Conservation (phyloP, 1,139 yeast genomes). For the Geotrichum klebahnii region DNA sequence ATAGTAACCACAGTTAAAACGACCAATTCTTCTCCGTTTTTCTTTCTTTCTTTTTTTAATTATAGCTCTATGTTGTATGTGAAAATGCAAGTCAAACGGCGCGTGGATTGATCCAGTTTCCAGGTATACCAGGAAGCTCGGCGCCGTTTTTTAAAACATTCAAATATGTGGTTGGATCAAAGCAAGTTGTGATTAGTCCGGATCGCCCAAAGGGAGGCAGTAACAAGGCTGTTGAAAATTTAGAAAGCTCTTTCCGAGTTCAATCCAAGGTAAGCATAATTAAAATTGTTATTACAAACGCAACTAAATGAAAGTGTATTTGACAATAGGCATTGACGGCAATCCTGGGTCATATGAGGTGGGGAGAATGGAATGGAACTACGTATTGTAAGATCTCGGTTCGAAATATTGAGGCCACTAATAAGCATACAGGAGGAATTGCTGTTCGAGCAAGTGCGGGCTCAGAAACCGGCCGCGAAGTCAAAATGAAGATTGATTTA, state of each 20-base stretch:
- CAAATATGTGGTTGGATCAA: constrained; percentile 8
- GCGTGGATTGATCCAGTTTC: constrained; percentile 10
- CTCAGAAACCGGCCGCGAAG: constrained; percentile 3
- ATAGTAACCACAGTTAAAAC: no score
- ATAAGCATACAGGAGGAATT: constrained; percentile 3
- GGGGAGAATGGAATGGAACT: constrained; percentile 4
- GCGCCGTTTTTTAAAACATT: constrained; percentile 8
- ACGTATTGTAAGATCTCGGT: constrained; percentile 11
- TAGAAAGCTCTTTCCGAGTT: constrained; percentile 15
- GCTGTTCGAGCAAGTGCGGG: constrained; percentile 12
- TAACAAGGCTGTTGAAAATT: constrained; percentile 1
- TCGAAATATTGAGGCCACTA: constrained; percentile 10
- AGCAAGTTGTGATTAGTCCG: constrained; percentile 5
- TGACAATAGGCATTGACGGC: constrained; percentile 8
- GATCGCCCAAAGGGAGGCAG: constrained; percentile 2
- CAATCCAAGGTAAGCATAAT: constrained; percentile 4
- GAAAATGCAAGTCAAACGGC: constrained; percentile 11
- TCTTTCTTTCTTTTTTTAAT: background rate
- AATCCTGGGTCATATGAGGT: constrained; percentile 7
- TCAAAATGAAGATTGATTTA: constrained; percentile 14
- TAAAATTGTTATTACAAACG: background rate
- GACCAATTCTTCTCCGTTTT: background rate
- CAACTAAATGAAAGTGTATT: background rate
- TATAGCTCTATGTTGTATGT: constrained; percentile 10
- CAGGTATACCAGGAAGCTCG: background rate